Conservation (phyloP, 129 eudicot species). For the Centrapalus pauciflorus region DNA sequence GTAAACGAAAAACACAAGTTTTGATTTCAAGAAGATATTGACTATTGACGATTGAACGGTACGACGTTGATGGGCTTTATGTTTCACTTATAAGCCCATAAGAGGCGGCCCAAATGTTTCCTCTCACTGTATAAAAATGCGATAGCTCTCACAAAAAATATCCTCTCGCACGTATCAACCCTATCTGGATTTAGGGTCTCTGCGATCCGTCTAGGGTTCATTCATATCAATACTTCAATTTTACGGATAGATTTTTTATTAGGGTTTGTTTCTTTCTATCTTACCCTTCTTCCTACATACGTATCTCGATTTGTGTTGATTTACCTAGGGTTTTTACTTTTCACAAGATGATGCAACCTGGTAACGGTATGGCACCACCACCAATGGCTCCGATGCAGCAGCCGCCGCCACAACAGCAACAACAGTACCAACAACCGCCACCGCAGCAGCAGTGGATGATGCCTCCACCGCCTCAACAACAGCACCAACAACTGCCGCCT, state of each 20-base stretch:
- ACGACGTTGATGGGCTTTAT: background rate
- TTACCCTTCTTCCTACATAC: background rate
- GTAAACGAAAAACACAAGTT: too few species aligned
- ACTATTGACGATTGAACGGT: too few species aligned
- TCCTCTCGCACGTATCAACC: conserved; percentile 25
- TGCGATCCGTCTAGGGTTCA: conserved; percentile 33
- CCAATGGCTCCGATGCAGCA: conserved; percentile 43
- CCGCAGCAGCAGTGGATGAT: conserved; percentile 54
- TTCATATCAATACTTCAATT: conserved; percentile 12
- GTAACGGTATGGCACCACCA: conserved; percentile 51
- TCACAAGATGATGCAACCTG: conserved; percentile 60
- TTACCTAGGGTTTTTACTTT: conserved; percentile 12
- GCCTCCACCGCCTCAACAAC: conserved; percentile 41
- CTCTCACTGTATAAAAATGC: background rate
- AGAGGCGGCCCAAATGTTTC: conserved; percentile 4
- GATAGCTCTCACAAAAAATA: background rate
- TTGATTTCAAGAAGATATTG: too few species aligned
- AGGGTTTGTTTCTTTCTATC: conserved; percentile 18
- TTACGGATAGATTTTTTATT: background rate
- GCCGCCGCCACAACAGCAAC: conserved; percentile 37
- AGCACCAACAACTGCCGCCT: conserved; percentile 29
- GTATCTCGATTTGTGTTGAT: background rate
- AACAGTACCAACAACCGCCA: conserved; percentile 44
- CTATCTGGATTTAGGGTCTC: conserved; percentile 36
- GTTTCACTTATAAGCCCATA: background rate